Percentiles rank a stretch among this genome's conserved stretches.
Evolutionary conservation across 768 basidiomycete genomes (phyloP).

Genomic region (Tephrocybe sp.): DNA sequence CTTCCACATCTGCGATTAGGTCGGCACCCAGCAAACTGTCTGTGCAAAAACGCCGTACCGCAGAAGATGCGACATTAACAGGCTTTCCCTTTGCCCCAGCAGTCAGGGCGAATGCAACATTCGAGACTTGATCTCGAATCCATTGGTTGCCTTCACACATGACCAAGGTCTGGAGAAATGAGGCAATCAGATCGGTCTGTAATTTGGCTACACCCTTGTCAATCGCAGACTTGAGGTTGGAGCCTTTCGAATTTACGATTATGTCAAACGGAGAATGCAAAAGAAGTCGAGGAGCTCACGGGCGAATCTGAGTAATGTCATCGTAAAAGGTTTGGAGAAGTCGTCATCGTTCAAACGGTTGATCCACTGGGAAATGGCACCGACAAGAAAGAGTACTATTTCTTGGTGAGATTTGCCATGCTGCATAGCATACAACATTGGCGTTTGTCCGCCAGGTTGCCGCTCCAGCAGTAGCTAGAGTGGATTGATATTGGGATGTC

Average conservation of each 20-base stretch:
- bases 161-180: constrained; percentile 90
- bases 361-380: constrained; percentile 89
- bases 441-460: constrained; percentile 82
- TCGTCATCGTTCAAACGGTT: constrained; percentile 86
- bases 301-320: constrained; percentile 70
- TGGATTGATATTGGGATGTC: background rate
- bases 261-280: background rate
- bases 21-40: constrained; percentile 80
- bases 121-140: constrained; percentile 69
- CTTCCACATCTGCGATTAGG: constrained; percentile 80
- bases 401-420: constrained; percentile 74
- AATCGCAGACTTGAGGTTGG: constrained; percentile 90
- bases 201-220: constrained; percentile 83
- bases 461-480: constrained; percentile 65
- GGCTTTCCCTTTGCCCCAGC: constrained; percentile 69
- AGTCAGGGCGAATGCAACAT: constrained; percentile 68
- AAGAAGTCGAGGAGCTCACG: constrained; percentile 45
- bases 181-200: constrained; percentile 83
- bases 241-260: constrained; percentile 34
- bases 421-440: constrained; percentile 87
- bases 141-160: constrained; percentile 96
- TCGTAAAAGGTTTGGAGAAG: constrained; percentile 65
- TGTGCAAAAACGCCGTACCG: constrained; percentile 86
- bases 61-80: constrained; percentile 68
- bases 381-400: constrained; percentile 83